A percentile compares a stretch with the other conserved stretches of the same genome.
Evolutionary conservation across 2,329 filamentous ascomycete species (phyloP).

Genomic region (Lachnellula cervina): DNA sequence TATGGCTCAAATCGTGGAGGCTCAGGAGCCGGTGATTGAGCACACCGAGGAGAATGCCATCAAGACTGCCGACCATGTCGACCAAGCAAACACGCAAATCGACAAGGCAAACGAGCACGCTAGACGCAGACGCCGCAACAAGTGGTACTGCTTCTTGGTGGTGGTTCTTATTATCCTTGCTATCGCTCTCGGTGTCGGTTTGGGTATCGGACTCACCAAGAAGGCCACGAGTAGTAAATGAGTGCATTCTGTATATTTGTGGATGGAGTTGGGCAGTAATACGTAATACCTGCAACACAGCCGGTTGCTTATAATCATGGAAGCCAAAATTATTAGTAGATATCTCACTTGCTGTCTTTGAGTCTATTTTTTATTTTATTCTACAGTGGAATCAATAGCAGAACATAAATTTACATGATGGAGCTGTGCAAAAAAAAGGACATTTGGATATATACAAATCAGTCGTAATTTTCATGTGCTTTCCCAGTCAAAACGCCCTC

Average conservation of each 20-base stretch:
- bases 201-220: slow-evolving; percentile 32
- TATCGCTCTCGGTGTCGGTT: slow-evolving; percentile 48
- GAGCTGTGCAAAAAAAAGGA: not conserved
- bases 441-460: slow-evolving; percentile 12
- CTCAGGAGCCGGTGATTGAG: slow-evolving; percentile 62
- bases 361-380: not conserved
- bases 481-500: slow-evolving; percentile 34
- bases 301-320: not conserved
- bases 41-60: slow-evolving; percentile 61
- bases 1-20: slow-evolving; percentile 67
- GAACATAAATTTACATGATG: not conserved
- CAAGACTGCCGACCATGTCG: slow-evolving; percentile 60
- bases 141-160: slow-evolving; percentile 73
- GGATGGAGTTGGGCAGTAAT: slow-evolving; percentile 4
- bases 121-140: slow-evolving; percentile 64
- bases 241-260: not conserved
- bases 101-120: slow-evolving; percentile 63
- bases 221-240: not conserved
- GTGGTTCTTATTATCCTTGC: slow-evolving; percentile 53
- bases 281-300: not conserved
- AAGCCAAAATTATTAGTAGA: slow-evolving; percentile 2
- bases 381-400: not conserved
- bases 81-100: slow-evolving; percentile 66
- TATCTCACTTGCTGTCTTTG: not conserved
- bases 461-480: slow-evolving; percentile 26